Evolutionary conservation across 2,329 filamentous ascomycete genomes (phyloP).

Genomic region (Penicillium sp.): DNA sequence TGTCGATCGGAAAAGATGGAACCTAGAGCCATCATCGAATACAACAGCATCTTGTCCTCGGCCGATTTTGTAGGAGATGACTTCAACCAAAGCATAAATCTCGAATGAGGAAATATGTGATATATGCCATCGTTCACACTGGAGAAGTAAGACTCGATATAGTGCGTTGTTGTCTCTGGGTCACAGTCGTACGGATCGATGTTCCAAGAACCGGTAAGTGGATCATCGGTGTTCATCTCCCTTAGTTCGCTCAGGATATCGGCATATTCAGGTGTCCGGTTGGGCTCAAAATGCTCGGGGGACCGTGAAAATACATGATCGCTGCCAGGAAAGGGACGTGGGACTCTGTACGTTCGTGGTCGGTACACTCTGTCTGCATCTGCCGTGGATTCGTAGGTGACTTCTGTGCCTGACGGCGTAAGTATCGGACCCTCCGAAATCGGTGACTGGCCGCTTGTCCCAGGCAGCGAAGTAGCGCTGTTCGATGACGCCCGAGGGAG

Average conservation of each 20-base stretch:
- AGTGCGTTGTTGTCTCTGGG: conserved; percentile 49
- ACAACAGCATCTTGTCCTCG: conserved; percentile 60
- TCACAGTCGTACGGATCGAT: conserved; percentile 56
- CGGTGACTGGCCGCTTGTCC: conserved; percentile 32
- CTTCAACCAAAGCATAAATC: conserved; percentile 56
- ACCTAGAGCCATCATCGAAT: conserved; percentile 58
- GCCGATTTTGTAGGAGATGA: conserved; percentile 48
- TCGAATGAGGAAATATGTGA: conserved; percentile 54
- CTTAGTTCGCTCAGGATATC: conserved; percentile 35
- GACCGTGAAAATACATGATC: conserved; percentile 16
- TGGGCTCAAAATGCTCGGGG: conserved; percentile 11
- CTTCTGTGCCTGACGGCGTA: conserved; percentile 29
- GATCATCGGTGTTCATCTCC: conserved; percentile 30
- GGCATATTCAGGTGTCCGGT: conserved; percentile 25
- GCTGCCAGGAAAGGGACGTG: conserved; percentile 14
- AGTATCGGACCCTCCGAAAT: conserved; percentile 29
- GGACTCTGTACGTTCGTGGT: conserved; percentile 19
- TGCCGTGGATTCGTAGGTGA: conserved; percentile 23
- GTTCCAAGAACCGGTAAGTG: conserved; percentile 43
- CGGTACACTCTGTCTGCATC: conserved; percentile 29
- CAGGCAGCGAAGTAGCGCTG: conserved; percentile 32
- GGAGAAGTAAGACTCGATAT: conserved; percentile 57
- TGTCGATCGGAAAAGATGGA: conserved; percentile 53
- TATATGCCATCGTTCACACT: conserved; percentile 55
- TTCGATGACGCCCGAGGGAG: conserved; percentile 30